Base-by-base conservation (phyloP, 371 early-diverging fungal genomes). In the Mucor indicus region DNA sequence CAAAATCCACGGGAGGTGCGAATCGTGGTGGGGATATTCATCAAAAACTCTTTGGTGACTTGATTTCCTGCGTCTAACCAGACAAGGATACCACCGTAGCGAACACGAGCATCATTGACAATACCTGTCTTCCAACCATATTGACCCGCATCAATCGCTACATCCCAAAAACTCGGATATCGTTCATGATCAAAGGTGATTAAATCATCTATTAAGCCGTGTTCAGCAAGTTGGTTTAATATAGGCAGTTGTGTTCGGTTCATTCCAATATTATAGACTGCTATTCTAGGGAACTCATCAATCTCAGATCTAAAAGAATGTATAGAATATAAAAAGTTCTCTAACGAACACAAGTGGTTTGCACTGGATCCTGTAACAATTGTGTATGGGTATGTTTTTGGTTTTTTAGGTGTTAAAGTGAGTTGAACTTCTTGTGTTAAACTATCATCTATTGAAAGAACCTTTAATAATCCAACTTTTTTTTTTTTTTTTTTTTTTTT, bases 51-150 rank as follows among this genome's bases (percentile, higher is more conserved):
- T n/a, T 68, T 42, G 7, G 79, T 75, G 33, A 78, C 57, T 59
- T 67, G 53, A 44, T 80, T 79, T 21, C 84, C 84, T 0, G 82
- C 75, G 57, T 84, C 84, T 16, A 82, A 44, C 84, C 84, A 84
- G 1, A 81, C 60, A 4, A 82, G 36, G 2, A 70, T 42, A 1
- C 82, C 82, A 9, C 69, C 72, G 45, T 72, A 75, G 30, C 64
- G 53, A 8, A 69, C 48, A 0, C 76, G 63, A 2, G 80, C 77
- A 51, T 84, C 82, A 29, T 74, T 58, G 29, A 84, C 64, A 29
- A 82, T 81, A 8, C 84, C 84, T 1, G 80, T 72, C 48, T 84
- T 84, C 84, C 84, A 84, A 6, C 71, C 84, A 31, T 84, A 84
- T 53, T 84, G 80, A 32, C 84, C 84, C 8, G 78, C 69, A n/a